Evolutionary conservation across 2,329 filamentous ascomycete species (phyloP).

Genomic region (Bimuria novae-zelandiae): DNA sequence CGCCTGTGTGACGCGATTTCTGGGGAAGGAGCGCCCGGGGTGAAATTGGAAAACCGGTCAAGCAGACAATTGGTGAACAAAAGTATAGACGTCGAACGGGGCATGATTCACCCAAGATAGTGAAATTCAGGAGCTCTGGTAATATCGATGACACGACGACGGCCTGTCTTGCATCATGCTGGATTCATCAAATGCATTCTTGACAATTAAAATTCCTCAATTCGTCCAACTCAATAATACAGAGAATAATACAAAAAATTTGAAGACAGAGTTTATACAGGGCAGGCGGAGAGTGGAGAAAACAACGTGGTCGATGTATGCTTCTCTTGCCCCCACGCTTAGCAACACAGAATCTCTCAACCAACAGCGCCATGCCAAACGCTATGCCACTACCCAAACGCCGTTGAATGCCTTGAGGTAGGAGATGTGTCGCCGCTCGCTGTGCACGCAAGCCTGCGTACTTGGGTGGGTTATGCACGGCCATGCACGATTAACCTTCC

Average conservation of each 20-base stretch:
- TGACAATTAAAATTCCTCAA: too few species aligned
- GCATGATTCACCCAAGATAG: not conserved
- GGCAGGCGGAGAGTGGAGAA: conserved; percentile 24
- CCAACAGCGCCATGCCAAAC: conserved; percentile 10
- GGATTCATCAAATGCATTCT: not conserved
- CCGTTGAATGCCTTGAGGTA: conserved; percentile 15
- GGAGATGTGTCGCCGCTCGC: not conserved
- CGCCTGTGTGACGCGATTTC: not conserved
- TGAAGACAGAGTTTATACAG: conserved; percentile 9
- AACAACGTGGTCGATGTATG: not conserved
- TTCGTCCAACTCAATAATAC: conserved; percentile 6
- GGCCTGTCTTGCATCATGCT: not conserved
- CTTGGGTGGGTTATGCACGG: not conserved
- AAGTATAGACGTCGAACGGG: not conserved
- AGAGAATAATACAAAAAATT: conserved; percentile 6
- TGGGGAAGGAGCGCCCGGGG: conserved; percentile 1
- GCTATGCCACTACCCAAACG: conserved; percentile 24
- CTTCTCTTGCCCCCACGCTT: conserved; percentile 4
- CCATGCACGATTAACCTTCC: not conserved
- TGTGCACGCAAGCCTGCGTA: not conserved
- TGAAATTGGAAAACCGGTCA: not conserved
- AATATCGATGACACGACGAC: not conserved
- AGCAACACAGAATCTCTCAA: not conserved
- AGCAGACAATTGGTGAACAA: not conserved
- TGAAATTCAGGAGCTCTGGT: too few species aligned